Evolutionary conservation across 2,329 filamentous ascomycete species (phyloP).

Genomic region (Alternaria incomplexa): DNA sequence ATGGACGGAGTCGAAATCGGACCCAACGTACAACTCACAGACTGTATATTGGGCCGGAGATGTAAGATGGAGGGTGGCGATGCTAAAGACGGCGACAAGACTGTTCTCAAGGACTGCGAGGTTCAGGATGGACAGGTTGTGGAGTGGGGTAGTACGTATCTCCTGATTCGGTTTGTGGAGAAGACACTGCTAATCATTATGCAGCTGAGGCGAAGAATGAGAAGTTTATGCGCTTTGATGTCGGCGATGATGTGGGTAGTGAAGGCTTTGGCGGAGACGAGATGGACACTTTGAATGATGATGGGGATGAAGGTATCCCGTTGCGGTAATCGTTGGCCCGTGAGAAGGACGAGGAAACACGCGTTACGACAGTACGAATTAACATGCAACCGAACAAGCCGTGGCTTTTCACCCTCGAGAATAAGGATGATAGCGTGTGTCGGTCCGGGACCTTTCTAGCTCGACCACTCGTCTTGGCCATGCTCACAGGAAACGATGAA

Average conservation of each 20-base stretch:
- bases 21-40: conserved; percentile 81
- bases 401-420: not conserved
- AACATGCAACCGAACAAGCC: not conserved
- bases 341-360: not conserved
- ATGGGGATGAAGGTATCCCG: conserved; percentile 12
- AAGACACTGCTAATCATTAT: conserved; percentile 1
- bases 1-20: conserved; percentile 93
- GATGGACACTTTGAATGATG: conserved; percentile 7
- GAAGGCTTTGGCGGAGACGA: conserved; percentile 35
- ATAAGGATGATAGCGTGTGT: not conserved
- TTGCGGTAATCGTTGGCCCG: not conserved
- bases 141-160: conserved; percentile 69
- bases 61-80: conserved; percentile 83
- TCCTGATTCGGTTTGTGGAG: not conserved
- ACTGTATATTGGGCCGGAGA: conserved; percentile 82
- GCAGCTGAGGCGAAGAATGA: conserved; percentile 64
- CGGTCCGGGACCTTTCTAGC: not conserved
- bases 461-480: not conserved
- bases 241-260: conserved; percentile 46
- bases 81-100: conserved; percentile 51
- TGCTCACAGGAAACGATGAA: not conserved
- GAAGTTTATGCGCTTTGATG: conserved; percentile 63
- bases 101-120: conserved; percentile 83
- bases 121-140: conserved; percentile 85
- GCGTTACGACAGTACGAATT: not conserved